phyloP scores from a whole-genome alignment of 495 filamentous ascomycete genomes.

The Penicillium canescens region DNA sequence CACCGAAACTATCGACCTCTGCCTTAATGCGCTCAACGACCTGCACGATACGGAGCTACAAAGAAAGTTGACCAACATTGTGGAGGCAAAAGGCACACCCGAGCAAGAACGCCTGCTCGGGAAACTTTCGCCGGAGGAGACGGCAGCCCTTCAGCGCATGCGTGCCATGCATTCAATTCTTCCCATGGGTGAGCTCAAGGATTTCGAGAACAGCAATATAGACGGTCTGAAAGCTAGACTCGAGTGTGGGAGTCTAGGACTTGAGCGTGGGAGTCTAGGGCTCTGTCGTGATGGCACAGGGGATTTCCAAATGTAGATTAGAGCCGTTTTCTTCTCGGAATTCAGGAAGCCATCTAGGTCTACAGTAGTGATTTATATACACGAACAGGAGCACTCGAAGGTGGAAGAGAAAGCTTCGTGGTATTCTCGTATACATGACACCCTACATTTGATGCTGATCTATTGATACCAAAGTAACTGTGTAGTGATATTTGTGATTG shows the following conservation, averaged over 20 bases:
- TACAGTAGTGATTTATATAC: no score
- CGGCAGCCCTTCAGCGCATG: not conserved
- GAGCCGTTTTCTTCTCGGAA: no score
- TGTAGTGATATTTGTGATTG: no score
- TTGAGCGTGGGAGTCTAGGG: no score
- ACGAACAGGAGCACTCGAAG: no score
- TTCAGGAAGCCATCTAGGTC: not conserved
- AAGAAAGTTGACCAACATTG: not conserved
- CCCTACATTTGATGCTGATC: no score
- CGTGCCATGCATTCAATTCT: not conserved
- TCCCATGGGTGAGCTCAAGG: not conserved
- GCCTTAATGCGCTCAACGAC: not conserved
- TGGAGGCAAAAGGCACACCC: not conserved
- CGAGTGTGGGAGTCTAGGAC: not conserved
- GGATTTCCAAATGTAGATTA: no score
- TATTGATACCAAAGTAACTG: no score
- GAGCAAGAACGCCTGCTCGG: not conserved
- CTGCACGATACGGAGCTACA: not conserved
- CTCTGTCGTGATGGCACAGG: not conserved
- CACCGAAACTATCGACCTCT: not conserved
- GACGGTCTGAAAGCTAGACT: not conserved
- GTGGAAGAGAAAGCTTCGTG: no score
- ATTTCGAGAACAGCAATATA: not conserved
- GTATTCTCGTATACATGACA: no score
- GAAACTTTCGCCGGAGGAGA: not conserved